phyloP scores from a whole-genome alignment of 257 asterid genomes.

The Ilex asprella region DNA sequence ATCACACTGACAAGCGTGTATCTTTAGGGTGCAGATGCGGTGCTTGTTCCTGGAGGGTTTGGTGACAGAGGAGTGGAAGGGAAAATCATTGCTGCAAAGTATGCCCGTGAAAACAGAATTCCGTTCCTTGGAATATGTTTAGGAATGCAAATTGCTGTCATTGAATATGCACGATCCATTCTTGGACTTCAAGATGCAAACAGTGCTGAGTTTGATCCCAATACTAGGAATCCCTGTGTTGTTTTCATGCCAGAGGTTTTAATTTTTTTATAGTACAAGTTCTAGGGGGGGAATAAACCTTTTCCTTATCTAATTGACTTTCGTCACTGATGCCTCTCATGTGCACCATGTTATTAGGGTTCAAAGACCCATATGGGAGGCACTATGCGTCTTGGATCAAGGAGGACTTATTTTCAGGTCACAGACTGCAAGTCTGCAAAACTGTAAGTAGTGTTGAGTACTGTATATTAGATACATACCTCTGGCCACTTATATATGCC shows the following conservation, averaged over 20 bases:
- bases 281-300: neutral
- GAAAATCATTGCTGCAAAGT: conserved; percentile 69
- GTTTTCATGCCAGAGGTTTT: conserved; percentile 74
- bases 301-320: neutral
- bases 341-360: conserved; percentile 37
- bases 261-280: neutral
- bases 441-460: conserved; percentile 33
- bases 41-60: conserved; percentile 82
- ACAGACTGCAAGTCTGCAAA: conserved; percentile 39
- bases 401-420: conserved; percentile 61
- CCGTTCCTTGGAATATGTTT: conserved; percentile 77
- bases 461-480: no score
- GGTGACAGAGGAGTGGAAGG: conserved; percentile 90
- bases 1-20: conserved; percentile 13
- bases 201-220: conserved; percentile 64
- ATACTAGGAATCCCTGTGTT: conserved; percentile 55
- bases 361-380: conserved; percentile 85
- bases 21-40: conserved; percentile 62
- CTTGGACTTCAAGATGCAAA: conserved; percentile 60
- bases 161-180: conserved; percentile 61
- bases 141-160: conserved; percentile 76
- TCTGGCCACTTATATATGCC: no score
- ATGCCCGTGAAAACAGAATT: conserved; percentile 64
- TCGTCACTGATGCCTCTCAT: conserved; percentile 1
- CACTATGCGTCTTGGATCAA: conserved; percentile 81